A percentile compares a stretch with the other conserved stretches of the same genome.
Conservation (phyloP, 2,329 filamentous ascomycete genomes). For the Fusarium neocosmosporiellum region DNA sequence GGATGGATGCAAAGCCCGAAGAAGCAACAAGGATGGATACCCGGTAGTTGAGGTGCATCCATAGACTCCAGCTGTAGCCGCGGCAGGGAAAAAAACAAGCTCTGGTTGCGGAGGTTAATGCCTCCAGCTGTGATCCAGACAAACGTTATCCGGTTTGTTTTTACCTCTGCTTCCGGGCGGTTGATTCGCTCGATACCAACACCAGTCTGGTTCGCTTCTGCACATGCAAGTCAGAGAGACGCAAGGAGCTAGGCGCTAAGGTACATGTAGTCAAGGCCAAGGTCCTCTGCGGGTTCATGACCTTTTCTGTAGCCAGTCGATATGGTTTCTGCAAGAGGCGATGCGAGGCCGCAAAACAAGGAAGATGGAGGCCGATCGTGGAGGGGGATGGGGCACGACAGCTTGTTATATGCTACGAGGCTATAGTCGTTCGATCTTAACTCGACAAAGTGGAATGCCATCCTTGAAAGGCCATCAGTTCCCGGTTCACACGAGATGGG, state of each 20-base stretch:
- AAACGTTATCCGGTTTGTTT: conserved; percentile 19
- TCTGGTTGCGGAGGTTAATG: conserved; percentile 31
- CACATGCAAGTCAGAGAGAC: conserved; percentile 40
- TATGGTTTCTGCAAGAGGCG: not conserved
- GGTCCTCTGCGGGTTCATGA: conserved; percentile 35
- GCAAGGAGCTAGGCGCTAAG: conserved; percentile 31
- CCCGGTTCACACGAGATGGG: conserved; percentile 26
- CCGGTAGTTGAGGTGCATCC: conserved; percentile 19
- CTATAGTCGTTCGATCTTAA: conserved; percentile 27
- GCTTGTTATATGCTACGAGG: conserved; percentile 2
- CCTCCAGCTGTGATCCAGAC: conserved; percentile 12
- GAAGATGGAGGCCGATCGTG: conserved; percentile 3
- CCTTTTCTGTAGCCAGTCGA: conserved; percentile 15
- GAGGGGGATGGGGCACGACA: not conserved
- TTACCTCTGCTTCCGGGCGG: conserved; percentile 16
- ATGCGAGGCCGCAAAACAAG: conserved; percentile 14
- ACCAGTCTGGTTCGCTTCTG: conserved; percentile 23
- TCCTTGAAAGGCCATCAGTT: conserved; percentile 20
- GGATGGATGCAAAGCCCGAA: conserved; percentile 2
- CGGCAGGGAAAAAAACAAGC: conserved; percentile 15
- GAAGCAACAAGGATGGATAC: conserved; percentile 22
- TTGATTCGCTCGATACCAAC: conserved; percentile 32
- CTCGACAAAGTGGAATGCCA: conserved; percentile 19
- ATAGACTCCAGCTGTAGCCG: conserved; percentile 8
- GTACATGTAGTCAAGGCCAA: conserved; percentile 18